A percentile compares a stretch with the other conserved stretches of the same genome.
Evolutionary conservation across 805 yeast genomes (phyloP).

Genomic region (Saccharomycopsis fermentans): DNA sequence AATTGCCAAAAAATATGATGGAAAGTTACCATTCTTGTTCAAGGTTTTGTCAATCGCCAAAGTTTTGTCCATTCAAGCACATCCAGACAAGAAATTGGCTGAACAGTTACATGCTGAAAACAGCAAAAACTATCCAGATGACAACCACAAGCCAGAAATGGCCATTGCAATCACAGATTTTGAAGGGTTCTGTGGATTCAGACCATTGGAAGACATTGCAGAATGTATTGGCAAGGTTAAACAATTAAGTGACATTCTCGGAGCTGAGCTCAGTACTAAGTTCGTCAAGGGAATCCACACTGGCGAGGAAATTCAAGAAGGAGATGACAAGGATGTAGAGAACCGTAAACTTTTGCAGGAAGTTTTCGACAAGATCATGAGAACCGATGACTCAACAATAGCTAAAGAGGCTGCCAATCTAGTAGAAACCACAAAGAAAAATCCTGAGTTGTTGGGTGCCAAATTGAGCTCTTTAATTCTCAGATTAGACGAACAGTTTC

Average conservation of each 20-base stretch:
- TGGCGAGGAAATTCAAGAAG: conserved; percentile 31
- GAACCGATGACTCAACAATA: conserved; percentile 54
- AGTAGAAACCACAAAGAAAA: conserved; percentile 49
- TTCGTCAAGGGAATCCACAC: conserved; percentile 41
- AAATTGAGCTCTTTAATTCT: conserved; percentile 64
- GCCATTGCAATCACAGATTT: conserved; percentile 93
- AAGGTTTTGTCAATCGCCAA: conserved; percentile 89
- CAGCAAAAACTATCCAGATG: conserved; percentile 94
- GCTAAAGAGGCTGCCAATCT: conserved; percentile 48
- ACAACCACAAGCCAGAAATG: conserved; percentile 99
- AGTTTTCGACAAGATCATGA: conserved; percentile 80
- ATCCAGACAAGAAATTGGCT: conserved; percentile 86
- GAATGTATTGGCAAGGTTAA: conserved; percentile 61
- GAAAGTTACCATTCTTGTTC: conserved; percentile 83
- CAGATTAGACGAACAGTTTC: conserved; percentile 79
- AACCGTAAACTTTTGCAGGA: conserved; percentile 62
- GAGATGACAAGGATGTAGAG: conserved; percentile 35
- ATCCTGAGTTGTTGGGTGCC: conserved; percentile 43
- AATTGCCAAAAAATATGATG: conserved; percentile 57
- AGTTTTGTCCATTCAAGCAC: conserved; percentile 94
- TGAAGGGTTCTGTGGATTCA: conserved; percentile 97
- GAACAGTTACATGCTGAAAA: conserved; percentile 65
- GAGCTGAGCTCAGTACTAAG: conserved; percentile 37
- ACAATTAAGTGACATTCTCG: conserved; percentile 59
- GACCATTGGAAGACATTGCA: conserved; percentile 75